These are phyloP conservation scores for Macrophomina phaseolina DNA, from an alignment of 2,329 filamentous ascomycete species.

Conservation along the genomic window DNA sequence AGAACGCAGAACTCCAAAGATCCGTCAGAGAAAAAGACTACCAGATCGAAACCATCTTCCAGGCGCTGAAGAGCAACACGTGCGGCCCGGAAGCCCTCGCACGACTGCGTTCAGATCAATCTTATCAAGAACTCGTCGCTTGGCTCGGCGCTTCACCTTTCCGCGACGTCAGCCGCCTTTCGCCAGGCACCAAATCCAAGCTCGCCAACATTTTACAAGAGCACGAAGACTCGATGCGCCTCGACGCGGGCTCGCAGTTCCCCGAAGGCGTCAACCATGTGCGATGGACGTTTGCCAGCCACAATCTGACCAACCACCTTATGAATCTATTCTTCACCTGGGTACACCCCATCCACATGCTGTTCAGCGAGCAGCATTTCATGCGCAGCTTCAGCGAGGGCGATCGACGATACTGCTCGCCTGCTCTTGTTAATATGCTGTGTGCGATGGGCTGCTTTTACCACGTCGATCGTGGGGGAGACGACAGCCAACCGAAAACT, in stretches of 20 bases:
- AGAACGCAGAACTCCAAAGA: slow-evolving; percentile 33
- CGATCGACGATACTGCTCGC: slow-evolving; percentile 33
- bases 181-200: slow-evolving; percentile 27
- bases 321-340: slow-evolving; percentile 39
- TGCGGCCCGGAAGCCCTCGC: slow-evolving; percentile 33
- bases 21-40: slow-evolving; percentile 30
- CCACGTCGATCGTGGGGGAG: slow-evolving; percentile 29
- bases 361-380: slow-evolving; percentile 39
- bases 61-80: slow-evolving; percentile 31
- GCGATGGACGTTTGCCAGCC: slow-evolving; percentile 34
- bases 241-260: not conserved
- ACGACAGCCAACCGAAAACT: slow-evolving; percentile 28
- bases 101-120: slow-evolving; percentile 31
- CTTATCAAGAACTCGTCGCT: slow-evolving; percentile 32
- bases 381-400: slow-evolving; percentile 31
- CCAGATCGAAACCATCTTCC: slow-evolving; percentile 33
- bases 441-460: slow-evolving; percentile 38
- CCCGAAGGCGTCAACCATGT: not conserved
- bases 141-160: slow-evolving; percentile 33
- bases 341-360: slow-evolving; percentile 40
- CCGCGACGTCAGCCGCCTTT: slow-evolving; percentile 19
- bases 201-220: slow-evolving; percentile 29
- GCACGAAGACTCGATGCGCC: slow-evolving; percentile 5
- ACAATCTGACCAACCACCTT: slow-evolving; percentile 34
- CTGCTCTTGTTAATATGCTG: slow-evolving; percentile 37